Base-by-base conservation (phyloP, 2,329 filamentous ascomycete genomes). In the Gaeumannomyces tritici region DNA sequence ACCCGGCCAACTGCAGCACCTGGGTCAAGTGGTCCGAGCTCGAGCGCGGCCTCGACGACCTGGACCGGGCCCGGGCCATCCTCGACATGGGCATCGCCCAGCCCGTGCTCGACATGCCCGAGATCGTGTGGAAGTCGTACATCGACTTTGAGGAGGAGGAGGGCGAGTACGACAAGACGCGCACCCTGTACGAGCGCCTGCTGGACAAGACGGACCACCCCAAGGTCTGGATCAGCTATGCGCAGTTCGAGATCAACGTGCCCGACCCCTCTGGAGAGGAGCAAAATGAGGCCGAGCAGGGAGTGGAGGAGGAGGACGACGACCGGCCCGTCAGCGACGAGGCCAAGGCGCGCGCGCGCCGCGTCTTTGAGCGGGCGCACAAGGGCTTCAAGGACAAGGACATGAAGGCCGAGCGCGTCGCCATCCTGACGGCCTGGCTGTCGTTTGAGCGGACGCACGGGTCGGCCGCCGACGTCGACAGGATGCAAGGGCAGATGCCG, bases 81-180 rank as follows among this genome's bases (percentile, higher is more conserved):
- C 98, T 92, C 72, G 93, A 98, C 75, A 81, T 98, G 31, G 93
- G 91, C 3, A 88, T 97, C 64, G 81, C 84, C 59, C 93, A 98
- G 73, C 82, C 88, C 1, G 83, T 87, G 35, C 81, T 99, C 18
- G 95, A 99, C 74, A 99, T 99, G 95, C 95, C 95, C 0, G 95
- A 99, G 77, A 80, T 98, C 61, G 80, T 98, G 1, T 99, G 95
- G 95, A 98, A 98, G 77, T 87, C 92, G 1, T 99, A 96, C 74
- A 98, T 99, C 69, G 95, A 99, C 74, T 98, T 98, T 71, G 95
- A 99, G 76, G 93, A 98, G 72, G 91, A 96, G 69, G 91, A 96
- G 74, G 90, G 88, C 70, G 91, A 97, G 74, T 97, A 93, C 74
- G 91, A 92, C 61, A 82, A 87, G 59, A 91, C 92, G 5, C 83